Conservation (phyloP, 2,329 filamentous ascomycete genomes). For the Colletotrichum caudatum region DNA sequence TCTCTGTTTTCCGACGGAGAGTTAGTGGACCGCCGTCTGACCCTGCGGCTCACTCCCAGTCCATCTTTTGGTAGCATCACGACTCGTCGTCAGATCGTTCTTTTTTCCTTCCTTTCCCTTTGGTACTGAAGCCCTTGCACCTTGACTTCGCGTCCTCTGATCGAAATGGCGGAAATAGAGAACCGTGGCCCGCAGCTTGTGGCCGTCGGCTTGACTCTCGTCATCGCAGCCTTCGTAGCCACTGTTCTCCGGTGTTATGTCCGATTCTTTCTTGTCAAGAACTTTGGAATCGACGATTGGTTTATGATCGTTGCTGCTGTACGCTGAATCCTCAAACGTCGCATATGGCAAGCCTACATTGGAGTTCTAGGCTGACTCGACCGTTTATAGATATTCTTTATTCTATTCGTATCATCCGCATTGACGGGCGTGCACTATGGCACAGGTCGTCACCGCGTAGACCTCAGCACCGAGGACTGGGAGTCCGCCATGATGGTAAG, state of each 20-base stretch:
- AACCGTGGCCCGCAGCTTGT: conserved; percentile 52
- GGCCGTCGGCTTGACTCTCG: conserved; percentile 49
- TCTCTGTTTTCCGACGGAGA: conserved; percentile 29
- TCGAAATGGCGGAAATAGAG: conserved; percentile 37
- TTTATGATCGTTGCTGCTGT: conserved; percentile 54
- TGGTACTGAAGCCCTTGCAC: background rate
- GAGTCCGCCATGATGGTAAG: conserved; percentile 53
- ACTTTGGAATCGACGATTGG: conserved; percentile 56
- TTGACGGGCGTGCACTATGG: conserved; percentile 55
- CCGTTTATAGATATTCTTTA: conserved; percentile 49
- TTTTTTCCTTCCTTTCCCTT: background rate
- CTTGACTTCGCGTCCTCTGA: conserved; percentile 1
- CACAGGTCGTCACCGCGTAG: conserved; percentile 54
- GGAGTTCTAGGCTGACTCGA: background rate
- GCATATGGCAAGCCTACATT: no score
- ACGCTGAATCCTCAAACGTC: conserved; percentile 17
- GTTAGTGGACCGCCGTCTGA: conserved; percentile 24
- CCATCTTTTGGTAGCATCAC: conserved; percentile 13
- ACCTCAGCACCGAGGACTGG: conserved; percentile 48
- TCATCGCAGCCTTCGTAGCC: conserved; percentile 47
- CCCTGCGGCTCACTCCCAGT: conserved; percentile 29
- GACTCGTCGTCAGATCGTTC: conserved; percentile 11
- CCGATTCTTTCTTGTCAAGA: conserved; percentile 51
- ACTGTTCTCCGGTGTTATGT: conserved; percentile 51
- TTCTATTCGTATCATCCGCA: conserved; percentile 51